phyloP scores from a whole-genome alignment of 257 asterid genomes.

The Scutellaria baicalensis region DNA sequence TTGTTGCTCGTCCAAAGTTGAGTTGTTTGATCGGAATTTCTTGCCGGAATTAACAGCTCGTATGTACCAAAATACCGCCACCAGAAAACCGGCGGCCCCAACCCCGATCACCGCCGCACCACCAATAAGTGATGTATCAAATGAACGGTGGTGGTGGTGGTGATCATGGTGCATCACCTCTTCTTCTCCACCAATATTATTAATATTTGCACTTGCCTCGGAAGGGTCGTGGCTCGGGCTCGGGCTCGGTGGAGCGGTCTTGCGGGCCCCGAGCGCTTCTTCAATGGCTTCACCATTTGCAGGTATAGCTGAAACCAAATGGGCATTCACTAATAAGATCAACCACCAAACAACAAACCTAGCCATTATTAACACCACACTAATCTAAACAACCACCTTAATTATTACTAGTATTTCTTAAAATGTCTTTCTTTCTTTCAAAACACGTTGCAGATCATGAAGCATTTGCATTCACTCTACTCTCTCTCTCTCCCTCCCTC shows the following conservation, averaged over 20 bases:
- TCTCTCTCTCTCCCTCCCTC: too few relatives aligned
- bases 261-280: neutral
- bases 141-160: conserved; percentile 15
- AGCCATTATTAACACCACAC: neutral
- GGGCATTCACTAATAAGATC: conserved; percentile 9
- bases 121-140: conserved; percentile 26
- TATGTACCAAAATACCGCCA: conserved; percentile 52
- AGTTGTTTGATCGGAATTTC: too few relatives aligned
- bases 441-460: neutral
- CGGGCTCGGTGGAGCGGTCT: neutral
- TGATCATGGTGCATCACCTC: conserved; percentile 9
- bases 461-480: too few relatives aligned
- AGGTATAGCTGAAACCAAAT: conserved; percentile 1
- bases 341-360: conserved; percentile 16
- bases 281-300: neutral
- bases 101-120: conserved; percentile 32
- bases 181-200: neutral
- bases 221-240: conserved; percentile 12
- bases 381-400: too few relatives aligned
- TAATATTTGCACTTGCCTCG: too few relatives aligned
- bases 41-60: too few relatives aligned
- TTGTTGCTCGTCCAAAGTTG: too few relatives aligned
- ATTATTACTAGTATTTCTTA: too few relatives aligned
- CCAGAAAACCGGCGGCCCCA: conserved; percentile 28
- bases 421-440: too few relatives aligned